phyloP scores from a whole-genome alignment of 148 eudicot species.

The Polygonum aviculare region DNA sequence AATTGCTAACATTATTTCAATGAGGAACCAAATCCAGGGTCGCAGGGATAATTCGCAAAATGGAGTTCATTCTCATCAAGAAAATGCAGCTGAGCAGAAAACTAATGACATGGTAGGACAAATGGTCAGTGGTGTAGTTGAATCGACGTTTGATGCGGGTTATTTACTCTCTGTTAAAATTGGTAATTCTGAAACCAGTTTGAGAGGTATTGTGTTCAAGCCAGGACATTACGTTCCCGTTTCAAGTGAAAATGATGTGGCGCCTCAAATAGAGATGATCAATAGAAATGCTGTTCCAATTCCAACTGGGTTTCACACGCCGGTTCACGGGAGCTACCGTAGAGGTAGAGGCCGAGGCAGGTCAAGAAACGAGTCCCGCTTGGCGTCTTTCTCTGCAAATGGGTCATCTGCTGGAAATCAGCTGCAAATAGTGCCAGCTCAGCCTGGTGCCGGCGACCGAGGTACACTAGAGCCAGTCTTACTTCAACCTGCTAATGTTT shows the following conservation, averaged over 20 bases:
- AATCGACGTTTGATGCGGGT: slow-evolving; percentile 33
- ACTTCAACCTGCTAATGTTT: slow-evolving; percentile 42
- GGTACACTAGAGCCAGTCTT: slow-evolving; percentile 66
- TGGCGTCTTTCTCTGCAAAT: slow-evolving; percentile 22
- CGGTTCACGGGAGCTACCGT: slow-evolving; percentile 15
- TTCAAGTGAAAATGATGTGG: slow-evolving; percentile 70
- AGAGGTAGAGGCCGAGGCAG: slow-evolving; percentile 30
- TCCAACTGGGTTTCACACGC: slow-evolving; percentile 26
- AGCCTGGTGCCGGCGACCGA: slow-evolving; percentile 46
- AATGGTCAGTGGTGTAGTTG: slow-evolving; percentile 31
- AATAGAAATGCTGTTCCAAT: slow-evolving; percentile 45
- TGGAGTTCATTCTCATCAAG: slow-evolving; percentile 19
- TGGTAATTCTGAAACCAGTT: slow-evolving; percentile 52
- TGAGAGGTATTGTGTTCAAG: slow-evolving; percentile 88
- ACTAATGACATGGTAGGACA: slow-evolving; percentile 25
- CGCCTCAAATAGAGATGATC: slow-evolving; percentile 63
- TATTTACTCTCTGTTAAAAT: slow-evolving; percentile 38
- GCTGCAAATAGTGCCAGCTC: slow-evolving; percentile 20
- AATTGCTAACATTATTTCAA: slow-evolving; percentile 6
- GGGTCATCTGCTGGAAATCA: slow-evolving; percentile 32
- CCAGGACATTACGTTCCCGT: slow-evolving; percentile 76
- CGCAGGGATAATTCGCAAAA: slow-evolving; percentile 17
- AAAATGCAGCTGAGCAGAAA: slow-evolving; percentile 9
- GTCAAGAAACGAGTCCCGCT: slow-evolving; percentile 24
- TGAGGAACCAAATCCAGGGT: slow-evolving; percentile 15